Base-by-base conservation (phyloP, 2,329 filamentous ascomycete species). In the Talaromyces piceae region DNA sequence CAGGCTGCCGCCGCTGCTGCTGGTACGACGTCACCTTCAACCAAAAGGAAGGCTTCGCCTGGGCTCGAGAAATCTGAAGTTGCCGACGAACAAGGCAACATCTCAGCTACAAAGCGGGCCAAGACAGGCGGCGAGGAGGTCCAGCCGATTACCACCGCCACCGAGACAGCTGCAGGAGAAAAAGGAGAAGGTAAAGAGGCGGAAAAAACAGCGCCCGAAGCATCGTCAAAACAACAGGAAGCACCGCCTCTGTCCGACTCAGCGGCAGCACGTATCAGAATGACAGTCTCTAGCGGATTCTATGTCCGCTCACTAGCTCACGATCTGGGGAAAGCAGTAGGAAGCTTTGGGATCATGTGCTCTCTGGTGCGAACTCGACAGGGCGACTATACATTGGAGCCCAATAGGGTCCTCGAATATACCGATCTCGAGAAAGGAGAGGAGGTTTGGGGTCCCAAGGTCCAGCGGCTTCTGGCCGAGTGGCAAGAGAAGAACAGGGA, bases 271-370 rank as follows among this genome's bases (percentile, higher is more conserved):
- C 86, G 82, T 63, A 82, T 98, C 54, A 84, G 87, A 52, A 89
- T 98, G 81, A 95, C 88, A 0, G 91, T 96, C 47, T 90, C 90
- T 2, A 95, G 90, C 0, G 93, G 93, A 33, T 98, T 96, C 76
- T 98, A 98, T 68, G 91, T 98, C 12, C 86, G 93, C 56, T 94
- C 87, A 52, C 82, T 98, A 59, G 91, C 89, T 61, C 90, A 97
- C 65, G 93, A 98, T 62, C 78, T 98, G 3, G 93, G 91, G 20
- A 76, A 83, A 58, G 89, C 88, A 59, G 77, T 96, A 12, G 83
- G 81, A 48, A 95, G 89, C 11, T 83, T 88, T 22, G 93, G 80
- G 28, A 77, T 93, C 58, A 97, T 98, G 91, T 82, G 87, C 20
- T 83, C 87, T 59, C 80, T 98, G 18, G 79, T 86, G 51, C 84